A percentile compares a stretch with the other conserved stretches of the same genome.
Conservation (phyloP, 805 yeast species). For the Saccharomycopsis babjevae region DNA sequence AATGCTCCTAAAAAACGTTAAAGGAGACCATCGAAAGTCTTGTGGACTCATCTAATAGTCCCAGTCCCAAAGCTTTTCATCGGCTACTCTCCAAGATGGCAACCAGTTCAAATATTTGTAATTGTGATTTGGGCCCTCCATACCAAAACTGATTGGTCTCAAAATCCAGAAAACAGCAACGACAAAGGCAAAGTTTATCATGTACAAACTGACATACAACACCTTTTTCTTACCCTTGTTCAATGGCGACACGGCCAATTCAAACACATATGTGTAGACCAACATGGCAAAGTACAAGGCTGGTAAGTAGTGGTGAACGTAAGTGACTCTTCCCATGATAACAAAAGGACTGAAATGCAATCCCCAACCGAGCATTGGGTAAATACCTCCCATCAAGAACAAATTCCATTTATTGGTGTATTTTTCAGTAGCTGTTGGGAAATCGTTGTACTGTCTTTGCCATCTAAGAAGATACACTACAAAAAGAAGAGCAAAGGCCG, state of each 20-base stretch:
- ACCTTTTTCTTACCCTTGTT: constrained; percentile 22
- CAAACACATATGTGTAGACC: constrained; percentile 44
- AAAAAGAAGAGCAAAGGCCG: constrained; percentile 40
- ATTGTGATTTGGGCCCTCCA: constrained; percentile 37
- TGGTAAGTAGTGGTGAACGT: constrained; percentile 79
- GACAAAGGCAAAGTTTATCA: constrained; percentile 32
- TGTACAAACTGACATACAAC: constrained; percentile 29
- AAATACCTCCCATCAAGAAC: constrained; percentile 61
- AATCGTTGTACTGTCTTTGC: constrained; percentile 71
- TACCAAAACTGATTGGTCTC: constrained; percentile 56
- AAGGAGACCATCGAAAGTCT: too few relatives aligned
- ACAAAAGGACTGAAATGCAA: constrained; percentile 67
- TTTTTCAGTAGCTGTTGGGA: constrained; percentile 30
- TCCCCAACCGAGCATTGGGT: constrained; percentile 77
- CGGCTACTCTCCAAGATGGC: constrained; percentile 35
- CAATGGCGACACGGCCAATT: constrained; percentile 30
- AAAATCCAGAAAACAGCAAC: constrained; percentile 49
- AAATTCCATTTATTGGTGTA: constrained; percentile 31
- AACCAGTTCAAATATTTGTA: constrained; percentile 41
- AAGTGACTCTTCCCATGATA: constrained; percentile 78
- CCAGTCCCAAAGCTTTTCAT: constrained; percentile 19
- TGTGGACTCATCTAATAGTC: background rate
- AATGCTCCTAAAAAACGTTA: too few relatives aligned
- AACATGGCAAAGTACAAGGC: constrained; percentile 70
- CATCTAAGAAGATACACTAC: constrained; percentile 52